Evolutionary conservation across 306 rosid species (phyloP), one percentile per base, ranked within the genome.

Genomic region (Trichosanthes truncata): DNA sequence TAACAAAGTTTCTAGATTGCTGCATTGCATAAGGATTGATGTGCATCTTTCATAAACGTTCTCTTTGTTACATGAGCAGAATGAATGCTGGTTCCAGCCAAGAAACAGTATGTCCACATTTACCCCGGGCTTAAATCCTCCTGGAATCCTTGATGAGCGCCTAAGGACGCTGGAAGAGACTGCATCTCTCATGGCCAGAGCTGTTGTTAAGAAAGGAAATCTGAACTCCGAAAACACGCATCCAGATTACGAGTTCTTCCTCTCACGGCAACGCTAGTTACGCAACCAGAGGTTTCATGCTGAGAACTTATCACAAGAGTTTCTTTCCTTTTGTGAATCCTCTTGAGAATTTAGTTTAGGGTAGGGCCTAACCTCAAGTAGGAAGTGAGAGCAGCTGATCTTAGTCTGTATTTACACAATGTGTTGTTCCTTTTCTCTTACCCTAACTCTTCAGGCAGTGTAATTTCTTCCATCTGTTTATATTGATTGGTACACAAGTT

Each of bases 161-260:
- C 74, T 93, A 85, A 81, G 85, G 84, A 86, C 92, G 41, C 95
- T 93, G 0, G 95, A 91, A 84, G 89, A 85, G 83, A 85, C 97
- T 5, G 93, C 98, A 17, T 86, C 88, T 65, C 87, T 90, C 11
- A 86, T 93, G 97, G 87, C 98, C 78, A 90, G 91, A 86, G 92
- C 92, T 76, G 87, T 79, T 57, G 89, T 93, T 59, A 91, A 76
- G 77, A 93, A 87, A 81, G 93, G 87, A 62, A 78, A 84, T 79
- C 53, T 43, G 68, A 78, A 81, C 68, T 76, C 90, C 29, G 86
- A 82, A 81, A 91, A 88, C 83, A 86, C 66, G 67, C 98, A 93
- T 73, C 93, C 90, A 9, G 97, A 93, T 82, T 90, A 83, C 38
- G 97, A 93, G 80, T 93, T 91, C 86, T 93, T 91, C 88, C 74